These are phyloP conservation scores for Annulohypoxylon stygium DNA, from an alignment of 495 filamentous ascomycete species.

Conservation along the genomic window DNA sequence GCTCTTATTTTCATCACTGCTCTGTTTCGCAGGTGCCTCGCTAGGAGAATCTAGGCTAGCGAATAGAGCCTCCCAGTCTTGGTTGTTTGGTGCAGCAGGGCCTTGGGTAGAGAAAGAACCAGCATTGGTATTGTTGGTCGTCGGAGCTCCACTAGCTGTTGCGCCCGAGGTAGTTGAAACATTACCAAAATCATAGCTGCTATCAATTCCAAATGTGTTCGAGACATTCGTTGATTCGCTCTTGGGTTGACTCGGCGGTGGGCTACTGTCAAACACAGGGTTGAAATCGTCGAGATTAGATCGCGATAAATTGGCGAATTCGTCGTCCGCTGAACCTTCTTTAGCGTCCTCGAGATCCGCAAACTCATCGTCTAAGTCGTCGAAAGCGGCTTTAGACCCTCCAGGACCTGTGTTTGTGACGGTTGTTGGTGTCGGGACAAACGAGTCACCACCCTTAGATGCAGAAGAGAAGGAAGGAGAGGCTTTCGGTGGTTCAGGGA, in stretches of 20 bases:
- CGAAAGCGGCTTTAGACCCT: constrained; percentile 63
- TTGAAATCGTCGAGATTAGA: constrained; percentile 75
- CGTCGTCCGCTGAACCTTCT: constrained; percentile 90
- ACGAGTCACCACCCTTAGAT: constrained; percentile 41
- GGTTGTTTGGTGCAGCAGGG: constrained; percentile 59
- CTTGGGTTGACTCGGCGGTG: constrained; percentile 66
- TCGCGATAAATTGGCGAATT: constrained; percentile 75
- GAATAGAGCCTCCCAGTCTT: constrained; percentile 98
- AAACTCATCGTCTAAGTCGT: constrained; percentile 92
- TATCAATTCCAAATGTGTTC: constrained; percentile 59
- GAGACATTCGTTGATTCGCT: constrained; percentile 58
- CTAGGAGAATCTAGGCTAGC: constrained; percentile 76
- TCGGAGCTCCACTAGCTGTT: constrained; percentile 67
- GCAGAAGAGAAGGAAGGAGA: constrained; percentile 47
- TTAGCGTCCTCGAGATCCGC: constrained; percentile 89
- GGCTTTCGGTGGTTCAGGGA: constrained; percentile 50
- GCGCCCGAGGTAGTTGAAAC: constrained; percentile 58
- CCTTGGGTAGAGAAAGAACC: constrained; percentile 53
- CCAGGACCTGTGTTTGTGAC: constrained; percentile 46
- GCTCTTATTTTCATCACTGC: constrained; percentile 47
- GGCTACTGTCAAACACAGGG: constrained; percentile 71
- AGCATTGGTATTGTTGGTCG: constrained; percentile 53
- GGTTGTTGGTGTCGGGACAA: constrained; percentile 48
- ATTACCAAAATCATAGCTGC: constrained; percentile 63
- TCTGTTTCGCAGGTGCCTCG: constrained; percentile 52